phyloP scores from a whole-genome alignment of 192 early-diverging fungal species.

The Globomyces pollinis-pini region DNA sequence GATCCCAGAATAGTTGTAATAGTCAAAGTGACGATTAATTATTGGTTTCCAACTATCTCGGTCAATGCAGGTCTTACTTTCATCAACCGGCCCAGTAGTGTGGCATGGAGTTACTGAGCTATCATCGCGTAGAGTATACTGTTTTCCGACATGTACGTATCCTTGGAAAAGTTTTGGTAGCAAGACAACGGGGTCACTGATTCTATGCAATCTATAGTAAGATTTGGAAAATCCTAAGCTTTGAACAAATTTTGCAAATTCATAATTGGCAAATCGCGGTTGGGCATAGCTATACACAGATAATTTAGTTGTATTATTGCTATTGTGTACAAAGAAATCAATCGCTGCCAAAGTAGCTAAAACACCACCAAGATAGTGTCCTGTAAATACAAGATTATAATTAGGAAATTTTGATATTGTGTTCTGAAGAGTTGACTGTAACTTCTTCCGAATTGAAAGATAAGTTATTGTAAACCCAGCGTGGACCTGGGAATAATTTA shows the following conservation, averaged over 20 bases:
- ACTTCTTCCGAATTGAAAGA: neutral
- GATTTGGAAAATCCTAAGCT: neutral
- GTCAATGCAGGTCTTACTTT: neutral
- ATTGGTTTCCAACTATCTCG: too few relatives aligned
- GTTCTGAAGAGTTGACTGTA: neutral
- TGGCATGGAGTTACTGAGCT: too few relatives aligned
- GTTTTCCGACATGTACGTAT: too few relatives aligned
- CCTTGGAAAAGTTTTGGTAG: too few relatives aligned
- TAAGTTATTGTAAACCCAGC: neutral
- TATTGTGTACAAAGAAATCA: slow-evolving; percentile 8
- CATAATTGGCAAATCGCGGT: slow-evolving; percentile 3
- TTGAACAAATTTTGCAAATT: neutral
- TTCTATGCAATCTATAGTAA: neutral
- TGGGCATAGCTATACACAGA: slow-evolving; percentile 6
- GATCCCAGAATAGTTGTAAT: too few relatives aligned
- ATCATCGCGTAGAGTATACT: too few relatives aligned
- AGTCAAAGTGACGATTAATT: too few relatives aligned
- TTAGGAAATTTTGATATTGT: neutral
- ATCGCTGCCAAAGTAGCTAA: slow-evolving; percentile 5
- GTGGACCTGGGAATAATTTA: neutral
- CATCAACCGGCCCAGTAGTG: neutral
- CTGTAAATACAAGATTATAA: slow-evolving; percentile 12
- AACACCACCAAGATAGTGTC: slow-evolving; percentile 14
- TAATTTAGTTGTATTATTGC: neutral
- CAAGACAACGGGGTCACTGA: slow-evolving; percentile 9